Evolutionary conservation across 805 yeast species (phyloP).

Genomic region (Debaryomyces maramus): DNA sequence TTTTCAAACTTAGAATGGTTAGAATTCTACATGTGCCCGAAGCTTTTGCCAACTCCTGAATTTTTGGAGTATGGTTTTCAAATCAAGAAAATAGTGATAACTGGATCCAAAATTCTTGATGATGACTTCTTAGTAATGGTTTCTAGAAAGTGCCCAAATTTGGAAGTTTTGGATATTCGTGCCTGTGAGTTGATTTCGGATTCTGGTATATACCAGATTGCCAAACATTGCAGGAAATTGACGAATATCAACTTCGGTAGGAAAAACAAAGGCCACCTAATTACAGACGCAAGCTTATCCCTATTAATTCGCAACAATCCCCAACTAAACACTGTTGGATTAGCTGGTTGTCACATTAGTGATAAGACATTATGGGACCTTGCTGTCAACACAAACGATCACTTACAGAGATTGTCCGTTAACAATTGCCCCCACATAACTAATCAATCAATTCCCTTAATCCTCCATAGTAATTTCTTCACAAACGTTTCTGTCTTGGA

Average conservation of each 20-base stretch:
- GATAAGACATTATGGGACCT: constrained; percentile 82
- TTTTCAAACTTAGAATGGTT: constrained; percentile 61
- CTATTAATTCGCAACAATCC: constrained; percentile 56
- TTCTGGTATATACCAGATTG: constrained; percentile 68
- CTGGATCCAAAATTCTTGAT: constrained; percentile 66
- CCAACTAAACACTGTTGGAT: constrained; percentile 66
- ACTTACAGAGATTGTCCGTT: constrained; percentile 65
- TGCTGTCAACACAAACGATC: constrained; percentile 49
- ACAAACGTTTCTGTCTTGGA: constrained; percentile 72
- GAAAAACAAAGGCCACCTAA: constrained; percentile 60
- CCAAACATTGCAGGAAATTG: constrained; percentile 57
- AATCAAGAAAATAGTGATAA: constrained; percentile 53
- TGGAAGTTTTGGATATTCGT: constrained; percentile 70
- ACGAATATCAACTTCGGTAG: constrained; percentile 76
- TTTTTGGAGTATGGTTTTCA: constrained; percentile 26
- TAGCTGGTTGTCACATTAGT: constrained; percentile 83
- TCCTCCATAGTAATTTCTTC: constrained; percentile 47
- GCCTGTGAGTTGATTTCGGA: constrained; percentile 83
- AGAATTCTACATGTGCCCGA: constrained; percentile 83
- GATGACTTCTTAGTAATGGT: constrained; percentile 58
- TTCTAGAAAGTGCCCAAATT: constrained; percentile 54
- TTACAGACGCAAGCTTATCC: constrained; percentile 69
- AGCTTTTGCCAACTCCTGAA: constrained; percentile 50
- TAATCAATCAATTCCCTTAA: constrained; percentile 56
- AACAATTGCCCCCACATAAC: constrained; percentile 68